These are phyloP conservation scores for Cicer arietinum DNA, from an alignment of 306 rosid species.

Conservation along the genomic window DNA sequence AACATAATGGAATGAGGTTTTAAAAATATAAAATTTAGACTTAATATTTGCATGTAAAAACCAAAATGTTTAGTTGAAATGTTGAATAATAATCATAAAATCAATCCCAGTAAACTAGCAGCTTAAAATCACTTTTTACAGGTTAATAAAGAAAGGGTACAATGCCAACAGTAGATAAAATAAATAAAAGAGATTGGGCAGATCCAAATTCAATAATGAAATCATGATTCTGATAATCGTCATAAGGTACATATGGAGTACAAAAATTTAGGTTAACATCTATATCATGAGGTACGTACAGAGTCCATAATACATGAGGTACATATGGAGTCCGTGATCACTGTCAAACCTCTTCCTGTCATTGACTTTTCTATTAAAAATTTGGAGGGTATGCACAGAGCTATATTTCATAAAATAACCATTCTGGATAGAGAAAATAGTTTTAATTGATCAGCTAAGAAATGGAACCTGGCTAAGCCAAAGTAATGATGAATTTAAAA, in stretches of 20 bases:
- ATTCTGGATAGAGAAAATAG: conserved; percentile 19
- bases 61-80: conserved; percentile 9
- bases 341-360: background rate
- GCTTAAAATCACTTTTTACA: background rate
- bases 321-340: background rate
- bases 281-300: background rate
- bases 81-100: background rate
- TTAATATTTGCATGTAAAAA: conserved; percentile 16
- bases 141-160: background rate
- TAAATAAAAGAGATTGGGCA: background rate
- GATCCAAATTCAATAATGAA: background rate
- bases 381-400: conserved; percentile 1
- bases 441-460: conserved; percentile 22
- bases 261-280: background rate
- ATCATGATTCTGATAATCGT: conserved; percentile 1
- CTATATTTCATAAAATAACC: conserved; percentile 23
- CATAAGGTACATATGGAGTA: background rate
- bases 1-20: conserved; percentile 5
- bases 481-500: conserved; percentile 11
- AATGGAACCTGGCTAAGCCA: conserved; percentile 19
- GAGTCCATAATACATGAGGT: conserved; percentile 2
- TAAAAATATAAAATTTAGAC: conserved; percentile 20
- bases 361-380: conserved; percentile 5
- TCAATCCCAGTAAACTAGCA: conserved; percentile 6
- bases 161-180: background rate